Conservation (phyloP, 83 land plant genomes). For the Diphasiastrum complanatum region DNA sequence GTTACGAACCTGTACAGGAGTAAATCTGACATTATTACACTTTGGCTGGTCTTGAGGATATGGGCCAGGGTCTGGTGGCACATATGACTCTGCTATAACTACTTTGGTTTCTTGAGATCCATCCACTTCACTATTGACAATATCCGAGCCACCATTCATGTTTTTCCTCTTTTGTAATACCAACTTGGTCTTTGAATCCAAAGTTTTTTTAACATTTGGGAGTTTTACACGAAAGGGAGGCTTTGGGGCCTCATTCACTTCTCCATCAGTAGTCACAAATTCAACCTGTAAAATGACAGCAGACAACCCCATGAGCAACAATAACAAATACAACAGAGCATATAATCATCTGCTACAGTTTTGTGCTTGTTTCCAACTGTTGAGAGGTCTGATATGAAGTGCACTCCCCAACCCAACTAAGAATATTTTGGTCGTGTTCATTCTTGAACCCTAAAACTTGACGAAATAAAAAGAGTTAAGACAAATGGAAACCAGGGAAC, state of each 20-base stretch:
- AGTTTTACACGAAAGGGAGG: slow-evolving; percentile 83
- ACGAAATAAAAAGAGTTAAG: too few species aligned
- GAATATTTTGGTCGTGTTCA: too few species aligned
- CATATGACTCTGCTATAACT: slow-evolving; percentile 65
- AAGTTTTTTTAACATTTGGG: slow-evolving; percentile 30
- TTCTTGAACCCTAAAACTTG: too few species aligned
- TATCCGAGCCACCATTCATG: background rate
- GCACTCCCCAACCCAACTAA: too few species aligned
- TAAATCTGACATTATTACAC: slow-evolving; percentile 89
- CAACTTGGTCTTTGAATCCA: slow-evolving; percentile 26
- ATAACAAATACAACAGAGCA: too few species aligned
- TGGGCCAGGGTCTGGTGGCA: slow-evolving; percentile 98
- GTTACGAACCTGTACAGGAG: slow-evolving; percentile 73
- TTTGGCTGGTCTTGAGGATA: slow-evolving; percentile 99
- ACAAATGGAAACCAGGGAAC: too few species aligned
- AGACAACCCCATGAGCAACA: background rate
- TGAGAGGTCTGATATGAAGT: too few species aligned
- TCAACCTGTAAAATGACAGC: slow-evolving; percentile 35
- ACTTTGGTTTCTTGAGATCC: slow-evolving; percentile 31
- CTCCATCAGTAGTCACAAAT: slow-evolving; percentile 55
- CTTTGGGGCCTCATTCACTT: slow-evolving; percentile 44
- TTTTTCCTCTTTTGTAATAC: slow-evolving; percentile 34
- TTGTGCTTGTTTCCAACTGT: too few species aligned
- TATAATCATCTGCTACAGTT: too few species aligned
- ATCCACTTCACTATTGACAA: slow-evolving; percentile 7